Evolutionary conservation across 768 basidiomycete species (phyloP).

Genomic region (Boletus coccyginus): DNA sequence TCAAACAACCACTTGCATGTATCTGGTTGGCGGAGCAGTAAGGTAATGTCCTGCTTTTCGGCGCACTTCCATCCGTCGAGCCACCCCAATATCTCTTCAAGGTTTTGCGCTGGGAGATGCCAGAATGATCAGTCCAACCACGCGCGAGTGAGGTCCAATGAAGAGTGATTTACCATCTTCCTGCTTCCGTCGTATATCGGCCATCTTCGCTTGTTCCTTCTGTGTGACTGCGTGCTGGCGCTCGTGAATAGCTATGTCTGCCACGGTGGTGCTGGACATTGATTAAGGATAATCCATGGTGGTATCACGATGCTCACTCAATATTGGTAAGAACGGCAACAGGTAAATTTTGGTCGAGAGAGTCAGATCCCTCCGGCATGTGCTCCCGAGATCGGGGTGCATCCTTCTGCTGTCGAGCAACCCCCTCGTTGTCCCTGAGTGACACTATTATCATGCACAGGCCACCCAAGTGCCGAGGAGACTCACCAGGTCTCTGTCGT

Average conservation of each 20-base stretch:
- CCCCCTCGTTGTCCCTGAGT: neutral
- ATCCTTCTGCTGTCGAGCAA: neutral
- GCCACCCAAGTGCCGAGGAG: neutral
- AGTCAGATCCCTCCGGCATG: neutral
- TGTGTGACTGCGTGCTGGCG: neutral
- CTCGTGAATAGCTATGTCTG: neutral
- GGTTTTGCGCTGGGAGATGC: neutral
- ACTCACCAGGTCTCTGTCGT: neutral
- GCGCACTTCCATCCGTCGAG: neutral
- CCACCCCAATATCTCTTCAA: neutral
- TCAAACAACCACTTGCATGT: neutral
- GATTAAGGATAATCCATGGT: neutral
- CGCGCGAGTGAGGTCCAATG: neutral
- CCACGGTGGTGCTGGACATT: neutral
- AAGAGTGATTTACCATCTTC: neutral
- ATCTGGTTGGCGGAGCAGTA: neutral
- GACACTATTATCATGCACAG: neutral
- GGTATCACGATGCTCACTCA: neutral
- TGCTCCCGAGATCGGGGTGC: neutral
- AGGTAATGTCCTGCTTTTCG: neutral
- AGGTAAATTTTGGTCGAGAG: neutral
- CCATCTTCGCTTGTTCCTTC: no score
- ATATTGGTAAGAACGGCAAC: neutral
- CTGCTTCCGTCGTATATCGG: neutral
- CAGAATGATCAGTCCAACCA: neutral